phyloP scores from a whole-genome alignment of 106 monocot genomes.

The Narthecium ossifragum region DNA sequence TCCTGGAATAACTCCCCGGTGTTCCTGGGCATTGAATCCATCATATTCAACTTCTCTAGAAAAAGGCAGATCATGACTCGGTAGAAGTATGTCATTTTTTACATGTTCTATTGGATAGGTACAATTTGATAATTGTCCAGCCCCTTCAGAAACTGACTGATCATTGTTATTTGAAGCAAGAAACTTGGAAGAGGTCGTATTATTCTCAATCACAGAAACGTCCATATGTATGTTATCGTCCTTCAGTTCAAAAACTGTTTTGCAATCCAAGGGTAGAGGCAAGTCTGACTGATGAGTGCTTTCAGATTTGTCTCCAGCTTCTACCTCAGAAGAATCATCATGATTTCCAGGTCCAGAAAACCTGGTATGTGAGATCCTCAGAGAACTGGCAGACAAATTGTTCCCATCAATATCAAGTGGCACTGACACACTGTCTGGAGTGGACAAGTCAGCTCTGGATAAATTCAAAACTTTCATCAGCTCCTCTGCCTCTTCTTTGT shows the following conservation, averaged over 20 bases:
- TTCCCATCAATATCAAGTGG: conserved; percentile 5
- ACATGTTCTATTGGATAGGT: conserved; percentile 2
- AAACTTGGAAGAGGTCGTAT: conserved; percentile 1
- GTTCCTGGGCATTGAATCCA: conserved; percentile 4
- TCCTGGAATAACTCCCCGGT: conserved; percentile 6
- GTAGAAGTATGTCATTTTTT: conserved; percentile 5
- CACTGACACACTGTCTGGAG: conserved; percentile 8
- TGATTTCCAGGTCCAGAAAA: conserved; percentile 17
- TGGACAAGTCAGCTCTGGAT: conserved; percentile 39
- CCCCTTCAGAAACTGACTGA: conserved; percentile 15
- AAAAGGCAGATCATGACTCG: conserved; percentile 10
- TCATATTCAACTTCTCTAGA: conserved; percentile 10
- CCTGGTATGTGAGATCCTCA: conserved; percentile 4
- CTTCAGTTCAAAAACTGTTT: conserved; percentile 12
- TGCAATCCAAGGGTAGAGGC: conserved; percentile 3
- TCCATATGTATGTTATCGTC: conserved; percentile 13
- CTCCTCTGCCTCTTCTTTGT: conserved; percentile 71
- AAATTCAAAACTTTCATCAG: conserved; percentile 59
- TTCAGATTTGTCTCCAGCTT: conserved; percentile 18
- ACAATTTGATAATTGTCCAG: conserved; percentile 7
- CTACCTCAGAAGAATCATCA: conserved; percentile 6
- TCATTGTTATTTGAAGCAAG: not conserved
- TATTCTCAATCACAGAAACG: conserved; percentile 13
- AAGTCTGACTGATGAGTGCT: conserved; percentile 16
- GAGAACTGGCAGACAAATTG: conserved; percentile 15